Evolutionary conservation across 169 alveolate genomes (phyloP), one percentile per base, ranked within the genome.

Genomic region (Sarcocystis neurona): DNA sequence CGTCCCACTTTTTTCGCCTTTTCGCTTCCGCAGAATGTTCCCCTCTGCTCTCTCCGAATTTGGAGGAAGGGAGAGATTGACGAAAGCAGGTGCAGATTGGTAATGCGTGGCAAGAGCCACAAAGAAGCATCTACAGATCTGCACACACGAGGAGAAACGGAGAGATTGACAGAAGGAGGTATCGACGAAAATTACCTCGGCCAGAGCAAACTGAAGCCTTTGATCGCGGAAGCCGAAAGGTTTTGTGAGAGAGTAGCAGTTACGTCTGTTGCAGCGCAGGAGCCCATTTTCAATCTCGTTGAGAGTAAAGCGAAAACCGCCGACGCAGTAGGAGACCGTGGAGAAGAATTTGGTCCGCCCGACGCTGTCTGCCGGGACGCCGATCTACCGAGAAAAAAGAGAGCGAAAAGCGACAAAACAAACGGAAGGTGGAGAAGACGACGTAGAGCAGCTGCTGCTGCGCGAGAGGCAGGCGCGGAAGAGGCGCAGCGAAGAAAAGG

Each of bases 281-380:
- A 63, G 75, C 27, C 75, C 75, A 43, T 63, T 63, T 18, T 63
- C 75, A 0, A 63, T 5, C n/a, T 63, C 75, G n/a, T 63, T 63
- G 37, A 63, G 43, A 1, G 75, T 63, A 43, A 63, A 63, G 8
- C 75, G 10, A 43, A 30, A 63, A 20, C 75, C 75, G 10, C 75
- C 75, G 32, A 63, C 32, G 75, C 75, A 63, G 75, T 63, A 63
- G n/a, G 75, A 63, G 41, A 63, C 75, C 4, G 44, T 63, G 43
- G 75, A 63, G 41, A 63, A 63, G 41, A 63, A 63, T 1, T 10
- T 63, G 20, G 27, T 63, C 8, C 75, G 75, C 39, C 46, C 8
- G 44, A n/a, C 32, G 75, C 41, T 63, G 41, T 63, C 75, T 4
- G 75, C 1, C 39, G 75, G 75, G 75, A 63, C 75, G 39, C 75